A percentile compares a stretch with the other conserved stretches of the same genome.
Conservation (phyloP, 768 basidiomycete species). For the Amanita polypyramis region DNA sequence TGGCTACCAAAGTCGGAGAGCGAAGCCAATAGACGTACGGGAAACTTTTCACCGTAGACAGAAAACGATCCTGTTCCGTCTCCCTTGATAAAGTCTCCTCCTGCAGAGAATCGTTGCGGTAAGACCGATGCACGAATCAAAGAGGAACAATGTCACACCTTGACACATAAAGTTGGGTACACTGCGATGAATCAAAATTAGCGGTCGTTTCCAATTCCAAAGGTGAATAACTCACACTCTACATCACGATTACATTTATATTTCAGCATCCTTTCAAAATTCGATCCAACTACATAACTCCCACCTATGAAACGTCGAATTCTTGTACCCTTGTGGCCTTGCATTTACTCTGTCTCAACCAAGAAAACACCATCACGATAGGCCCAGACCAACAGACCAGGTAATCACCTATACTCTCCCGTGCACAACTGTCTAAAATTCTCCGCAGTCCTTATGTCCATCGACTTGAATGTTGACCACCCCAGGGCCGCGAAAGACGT, state of each 20-base stretch:
- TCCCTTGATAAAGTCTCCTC: constrained; percentile 89
- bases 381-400: too few relatives aligned
- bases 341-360: constrained; percentile 52
- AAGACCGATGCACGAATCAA: background rate
- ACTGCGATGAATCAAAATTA: constrained; percentile 23
- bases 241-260: background rate
- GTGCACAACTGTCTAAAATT: constrained; percentile 97
- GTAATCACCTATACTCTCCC: constrained; percentile 79
- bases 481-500: constrained; percentile 14
- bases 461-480: constrained; percentile 1
- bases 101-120: constrained; percentile 24
- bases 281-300: constrained; percentile 12
- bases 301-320: constrained; percentile 86
- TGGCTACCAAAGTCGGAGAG: background rate
- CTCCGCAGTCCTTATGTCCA: constrained; percentile 74
- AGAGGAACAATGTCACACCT: constrained; percentile 31
- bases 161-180: constrained; percentile 97
- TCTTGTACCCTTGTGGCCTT: constrained; percentile 85
- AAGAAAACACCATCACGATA: too few relatives aligned
- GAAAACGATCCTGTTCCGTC: constrained; percentile 96
- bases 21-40: constrained; percentile 49
- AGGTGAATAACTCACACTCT: constrained; percentile 3
- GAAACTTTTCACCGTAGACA: constrained; percentile 94
- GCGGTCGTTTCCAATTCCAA: background rate
- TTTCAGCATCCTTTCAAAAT: background rate